Conservation (phyloP, 2,329 filamentous ascomycete genomes). For the Chaetomium olivaceum region DNA sequence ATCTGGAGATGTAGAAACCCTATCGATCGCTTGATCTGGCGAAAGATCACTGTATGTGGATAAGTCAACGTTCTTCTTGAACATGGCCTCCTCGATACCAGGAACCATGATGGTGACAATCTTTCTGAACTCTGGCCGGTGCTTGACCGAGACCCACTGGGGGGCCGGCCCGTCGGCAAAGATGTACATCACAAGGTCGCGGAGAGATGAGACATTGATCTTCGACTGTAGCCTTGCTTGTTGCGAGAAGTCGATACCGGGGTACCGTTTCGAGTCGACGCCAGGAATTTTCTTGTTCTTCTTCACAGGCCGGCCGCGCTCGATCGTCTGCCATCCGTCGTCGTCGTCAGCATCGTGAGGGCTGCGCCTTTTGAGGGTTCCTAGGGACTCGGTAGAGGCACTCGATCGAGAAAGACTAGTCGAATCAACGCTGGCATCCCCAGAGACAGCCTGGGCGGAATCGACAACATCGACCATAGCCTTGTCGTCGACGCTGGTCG, state of each 20-base stretch:
- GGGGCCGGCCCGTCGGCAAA: slow-evolving; percentile 65
- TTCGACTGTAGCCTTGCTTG: slow-evolving; percentile 61
- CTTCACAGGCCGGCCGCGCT: slow-evolving; percentile 51
- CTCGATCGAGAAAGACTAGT: slow-evolving; percentile 21
- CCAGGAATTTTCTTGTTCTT: slow-evolving; percentile 63
- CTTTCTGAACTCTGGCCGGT: slow-evolving; percentile 68
- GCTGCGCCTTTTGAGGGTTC: slow-evolving; percentile 52
- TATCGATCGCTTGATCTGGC: slow-evolving; percentile 37
- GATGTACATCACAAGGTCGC: slow-evolving; percentile 65
- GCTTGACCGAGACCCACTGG: slow-evolving; percentile 64
- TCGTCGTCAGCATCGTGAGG: slow-evolving; percentile 46
- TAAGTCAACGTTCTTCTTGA: slow-evolving; percentile 62
- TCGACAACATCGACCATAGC: neutral
- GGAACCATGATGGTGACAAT: slow-evolving; percentile 91
- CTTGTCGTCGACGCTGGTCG: slow-evolving; percentile 11
- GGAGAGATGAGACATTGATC: slow-evolving; percentile 63
- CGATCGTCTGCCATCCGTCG: slow-evolving; percentile 57
- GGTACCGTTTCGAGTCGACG: slow-evolving; percentile 58
- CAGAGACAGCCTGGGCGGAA: neutral
- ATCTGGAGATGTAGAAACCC: slow-evolving; percentile 52
- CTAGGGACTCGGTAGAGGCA: slow-evolving; percentile 36
- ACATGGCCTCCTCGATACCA: slow-evolving; percentile 87
- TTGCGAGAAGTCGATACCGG: slow-evolving; percentile 58
- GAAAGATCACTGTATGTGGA: slow-evolving; percentile 46
- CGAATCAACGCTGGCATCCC: neutral